Base-by-base conservation (phyloP, 2,329 filamentous ascomycete genomes). In the Sclerotinia spermophila region DNA sequence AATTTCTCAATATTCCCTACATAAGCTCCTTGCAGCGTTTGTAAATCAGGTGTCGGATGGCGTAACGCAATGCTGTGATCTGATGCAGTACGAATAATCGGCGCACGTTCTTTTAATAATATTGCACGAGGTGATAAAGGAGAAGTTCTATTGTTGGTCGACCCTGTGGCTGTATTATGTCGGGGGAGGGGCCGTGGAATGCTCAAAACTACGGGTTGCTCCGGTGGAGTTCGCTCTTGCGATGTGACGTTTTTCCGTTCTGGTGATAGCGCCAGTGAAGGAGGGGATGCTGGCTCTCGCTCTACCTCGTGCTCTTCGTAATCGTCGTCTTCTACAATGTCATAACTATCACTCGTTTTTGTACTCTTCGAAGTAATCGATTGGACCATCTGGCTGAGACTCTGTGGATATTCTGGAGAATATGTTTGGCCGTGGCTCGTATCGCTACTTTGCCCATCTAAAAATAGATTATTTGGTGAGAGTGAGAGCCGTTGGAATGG, bases 1-100 rank as follows among this genome's bases (percentile, higher is more conserved):
- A 94, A 86, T 65, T 89, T 87, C 74, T 90, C 88, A 73, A 94
- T 89, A 81, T 91, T 93, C 78, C 85, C 85, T 27, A 86, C 81
- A 78, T 87, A 89, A 44, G 87, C 87, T 38, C 86, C 87, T 71
- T 89, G 86, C 70, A 89, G 84, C 66, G 84, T 84, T 78, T 87
- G 87, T 64, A 87, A 81, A 77, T 91, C 89, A 68, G 90, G 88
- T 2, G 84, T 84, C 42, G 88, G 89, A 77, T 90, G 88, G 73
- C 83, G 82, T 61, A 89, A 66, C 17, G 73, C 68, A 53, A 75
- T 56, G 59, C 71, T 78, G 60, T 74, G 75, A 35, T 75, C 77
- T 27, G 78, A 78, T 33, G 76, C 74, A 11, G 76, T 78, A 66
- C 76, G 74, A 40, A 77, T 35, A 59, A 76, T 72, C 10, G 75